Conservation (phyloP, 208 protist genomes). For the Trypanosoma mega region DNA sequence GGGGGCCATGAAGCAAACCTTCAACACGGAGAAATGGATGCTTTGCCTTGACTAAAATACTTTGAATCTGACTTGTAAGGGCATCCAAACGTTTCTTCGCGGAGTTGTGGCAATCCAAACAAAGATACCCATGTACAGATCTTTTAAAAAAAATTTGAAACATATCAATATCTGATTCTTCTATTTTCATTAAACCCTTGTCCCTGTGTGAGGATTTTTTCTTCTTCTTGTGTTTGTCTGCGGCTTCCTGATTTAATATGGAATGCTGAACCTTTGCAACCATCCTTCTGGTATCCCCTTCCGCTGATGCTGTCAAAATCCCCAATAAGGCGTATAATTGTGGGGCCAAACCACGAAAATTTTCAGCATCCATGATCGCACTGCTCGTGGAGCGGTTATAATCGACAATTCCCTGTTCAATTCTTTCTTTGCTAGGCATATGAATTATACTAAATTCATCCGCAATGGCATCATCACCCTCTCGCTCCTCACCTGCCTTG, state of each 20-base stretch:
- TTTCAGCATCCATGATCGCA: not conserved
- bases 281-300: conserved; percentile 9
- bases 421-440: conserved; percentile 35
- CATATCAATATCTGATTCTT: conserved; percentile 80
- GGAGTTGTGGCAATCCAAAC: conserved; percentile 66
- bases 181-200: conserved; percentile 76
- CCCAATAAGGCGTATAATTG: not conserved
- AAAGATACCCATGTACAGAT: conserved; percentile 78
- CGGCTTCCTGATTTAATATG: conserved; percentile 32
- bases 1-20: not conserved
- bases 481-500: conserved; percentile 55
- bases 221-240: conserved; percentile 12
- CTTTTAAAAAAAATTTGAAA: conserved; percentile 81
- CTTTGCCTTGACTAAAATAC: conserved; percentile 62
- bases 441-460: conserved; percentile 66
- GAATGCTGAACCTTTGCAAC: conserved; percentile 16
- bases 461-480: conserved; percentile 49
- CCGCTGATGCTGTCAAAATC: not conserved
- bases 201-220: conserved; percentile 51
- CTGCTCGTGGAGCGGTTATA: not conserved
- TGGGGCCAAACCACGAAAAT: not conserved
- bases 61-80: conserved; percentile 63
- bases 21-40: conserved; percentile 55
- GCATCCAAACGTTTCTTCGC: conserved; percentile 62
- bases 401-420: conserved; percentile 29